Percentiles rank a stretch among this genome's conserved stretches.
phyloP scores from a whole-genome alignment of 1,139 yeast species.

The Candida sojae region DNA sequence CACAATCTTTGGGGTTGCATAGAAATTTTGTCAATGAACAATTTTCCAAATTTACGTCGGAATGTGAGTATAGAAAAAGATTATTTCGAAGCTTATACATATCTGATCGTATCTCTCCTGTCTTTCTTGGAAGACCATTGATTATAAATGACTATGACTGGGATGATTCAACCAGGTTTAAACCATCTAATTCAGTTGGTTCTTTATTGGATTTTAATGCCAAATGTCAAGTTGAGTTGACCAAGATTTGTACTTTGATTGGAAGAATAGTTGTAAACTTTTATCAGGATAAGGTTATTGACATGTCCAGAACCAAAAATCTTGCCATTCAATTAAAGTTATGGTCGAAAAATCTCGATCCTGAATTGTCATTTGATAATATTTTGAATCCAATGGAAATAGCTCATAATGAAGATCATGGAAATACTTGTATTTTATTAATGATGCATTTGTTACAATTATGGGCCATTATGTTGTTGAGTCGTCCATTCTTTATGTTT shows the following conservation, averaged over 20 bases:
- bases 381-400: slow-evolving; percentile 19
- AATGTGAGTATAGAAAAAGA: slow-evolving; percentile 27
- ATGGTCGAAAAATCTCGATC: slow-evolving; percentile 37
- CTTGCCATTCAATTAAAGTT: slow-evolving; percentile 41
- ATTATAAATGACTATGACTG: slow-evolving; percentile 41
- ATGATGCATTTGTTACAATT: slow-evolving; percentile 41
- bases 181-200: slow-evolving; percentile 4
- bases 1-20: slow-evolving; percentile 28
- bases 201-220: slow-evolving; percentile 13
- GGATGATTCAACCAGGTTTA: slow-evolving; percentile 31
- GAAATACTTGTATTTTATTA: slow-evolving; percentile 26
- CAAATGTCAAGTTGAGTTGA: slow-evolving; percentile 18
- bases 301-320: slow-evolving; percentile 33
- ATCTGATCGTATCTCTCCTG: slow-evolving; percentile 40
- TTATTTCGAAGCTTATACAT: slow-evolving; percentile 44
- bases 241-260: slow-evolving; percentile 21
- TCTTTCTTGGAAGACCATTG: slow-evolving; percentile 43
- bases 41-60: slow-evolving; percentile 13
- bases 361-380: slow-evolving; percentile 23
- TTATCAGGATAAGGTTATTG: slow-evolving; percentile 36
- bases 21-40: slow-evolving; percentile 25
- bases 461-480: slow-evolving; percentile 40
- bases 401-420: slow-evolving; percentile 15
- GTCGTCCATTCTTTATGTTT: slow-evolving; percentile 48
- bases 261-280: slow-evolving; percentile 32